phyloP scores from a whole-genome alignment of 441 rosid species.

The Jatropha multifida region DNA sequence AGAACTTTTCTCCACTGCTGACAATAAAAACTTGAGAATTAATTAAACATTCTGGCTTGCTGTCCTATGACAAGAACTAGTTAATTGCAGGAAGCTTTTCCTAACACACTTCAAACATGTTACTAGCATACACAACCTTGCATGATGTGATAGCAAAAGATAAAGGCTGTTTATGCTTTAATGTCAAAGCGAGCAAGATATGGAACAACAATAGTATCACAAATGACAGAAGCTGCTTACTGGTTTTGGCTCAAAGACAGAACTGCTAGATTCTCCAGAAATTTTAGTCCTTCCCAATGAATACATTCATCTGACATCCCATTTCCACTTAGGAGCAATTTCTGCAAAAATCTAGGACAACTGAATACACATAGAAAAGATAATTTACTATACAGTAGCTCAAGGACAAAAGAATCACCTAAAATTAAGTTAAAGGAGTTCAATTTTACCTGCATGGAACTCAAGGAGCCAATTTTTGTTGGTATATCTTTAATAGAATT shows the following conservation, averaged over 20 bases:
- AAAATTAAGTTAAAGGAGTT: conserved; percentile 12
- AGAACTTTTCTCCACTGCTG: too few relatives aligned
- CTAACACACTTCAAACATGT: not conserved
- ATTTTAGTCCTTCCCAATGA: conserved; percentile 61
- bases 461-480: conserved; percentile 45
- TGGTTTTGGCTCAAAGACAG: conserved; percentile 62
- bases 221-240: conserved; percentile 40
- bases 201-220: not conserved
- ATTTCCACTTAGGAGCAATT: conserved; percentile 61
- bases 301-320: conserved; percentile 59
- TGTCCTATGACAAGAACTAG: not conserved
- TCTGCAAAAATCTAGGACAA: conserved; percentile 44
- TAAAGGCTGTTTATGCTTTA: not conserved
- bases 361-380: not conserved
- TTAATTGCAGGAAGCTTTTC: not conserved
- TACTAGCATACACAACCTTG: not conserved
- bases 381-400: conserved; percentile 5
- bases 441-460: conserved; percentile 49
- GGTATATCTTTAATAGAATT: conserved; percentile 61
- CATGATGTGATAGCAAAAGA: not conserved
- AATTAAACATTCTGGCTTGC: too few relatives aligned
- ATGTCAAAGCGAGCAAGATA: not conserved
- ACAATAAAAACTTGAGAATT: too few relatives aligned
- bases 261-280: conserved; percentile 52
- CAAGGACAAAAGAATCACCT: conserved; percentile 6